These are phyloP conservation scores for Mixia osmundae DNA, from an alignment of 1,284 basidiomycete species.

Conservation along the genomic window DNA sequence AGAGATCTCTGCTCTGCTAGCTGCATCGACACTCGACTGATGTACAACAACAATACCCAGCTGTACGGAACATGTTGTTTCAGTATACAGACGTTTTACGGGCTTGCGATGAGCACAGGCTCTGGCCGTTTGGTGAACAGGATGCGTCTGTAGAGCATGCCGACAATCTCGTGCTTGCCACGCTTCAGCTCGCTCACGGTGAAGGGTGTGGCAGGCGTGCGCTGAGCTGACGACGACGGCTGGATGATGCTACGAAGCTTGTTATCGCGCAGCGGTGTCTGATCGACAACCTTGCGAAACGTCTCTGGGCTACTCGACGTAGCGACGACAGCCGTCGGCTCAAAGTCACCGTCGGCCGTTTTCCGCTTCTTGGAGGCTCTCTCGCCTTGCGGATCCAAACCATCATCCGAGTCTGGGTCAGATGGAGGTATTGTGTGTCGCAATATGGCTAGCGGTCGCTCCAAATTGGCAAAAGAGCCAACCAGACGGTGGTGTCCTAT, in stretches of 20 bases:
- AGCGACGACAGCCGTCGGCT: not conserved
- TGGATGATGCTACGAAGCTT: too few species aligned
- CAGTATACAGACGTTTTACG: too few species aligned
- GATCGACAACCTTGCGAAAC: not conserved
- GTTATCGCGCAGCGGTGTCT: not conserved
- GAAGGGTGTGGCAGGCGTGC: conserved; percentile 3
- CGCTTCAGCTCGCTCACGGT: conserved; percentile 4
- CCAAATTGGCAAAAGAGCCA: conserved; percentile 14
- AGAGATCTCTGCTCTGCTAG: too few species aligned
- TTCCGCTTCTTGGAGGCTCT: not conserved
- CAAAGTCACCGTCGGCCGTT: too few species aligned
- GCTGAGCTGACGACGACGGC: conserved; percentile 2
- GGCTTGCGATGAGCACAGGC: conserved; percentile 10
- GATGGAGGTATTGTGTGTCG: conserved; percentile 8
- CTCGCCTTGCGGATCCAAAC: not conserved
- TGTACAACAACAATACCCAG: too few species aligned
- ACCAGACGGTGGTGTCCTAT: conserved; percentile 16
- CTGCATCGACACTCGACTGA: too few species aligned
- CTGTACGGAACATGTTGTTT: too few species aligned
- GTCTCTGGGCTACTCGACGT: not conserved
- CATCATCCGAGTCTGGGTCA: not conserved
- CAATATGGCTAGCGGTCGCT: conserved; percentile 14
- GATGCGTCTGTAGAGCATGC: conserved; percentile 13
- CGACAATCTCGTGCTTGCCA: conserved; percentile 10
- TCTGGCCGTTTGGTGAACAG: conserved; percentile 16